Evolutionary conservation across 345 rosid genomes (phyloP).

Genomic region (Theobroma cacao): DNA sequence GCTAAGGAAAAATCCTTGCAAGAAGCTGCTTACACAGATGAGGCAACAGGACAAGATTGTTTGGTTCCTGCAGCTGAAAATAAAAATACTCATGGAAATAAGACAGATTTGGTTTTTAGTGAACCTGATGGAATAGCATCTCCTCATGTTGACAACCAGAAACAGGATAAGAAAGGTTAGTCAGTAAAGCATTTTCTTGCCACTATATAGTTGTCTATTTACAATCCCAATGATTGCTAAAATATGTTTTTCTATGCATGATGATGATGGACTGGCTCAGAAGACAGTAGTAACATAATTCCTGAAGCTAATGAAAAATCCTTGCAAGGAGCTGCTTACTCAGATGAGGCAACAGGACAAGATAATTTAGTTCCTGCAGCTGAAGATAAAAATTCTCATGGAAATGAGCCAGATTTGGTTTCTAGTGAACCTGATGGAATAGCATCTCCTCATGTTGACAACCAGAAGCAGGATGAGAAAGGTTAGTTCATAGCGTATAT

Average conservation of each 20-base stretch:
- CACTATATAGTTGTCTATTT: too few relatives aligned
- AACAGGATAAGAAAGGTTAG: background rate
- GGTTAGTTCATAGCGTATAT: background rate
- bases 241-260: background rate
- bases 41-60: slow-evolving; percentile 18
- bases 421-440: slow-evolving; percentile 8
- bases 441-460: slow-evolving; percentile 12
- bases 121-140: slow-evolving; percentile 13
- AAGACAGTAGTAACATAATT: slow-evolving; percentile 15
- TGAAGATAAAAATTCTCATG: slow-evolving; percentile 13
- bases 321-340: slow-evolving; percentile 15
- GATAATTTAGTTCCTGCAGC: slow-evolving; percentile 15
- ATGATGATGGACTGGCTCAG: slow-evolving; percentile 17
- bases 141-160: slow-evolving; percentile 4
- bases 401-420: slow-evolving; percentile 13
- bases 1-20: slow-evolving; percentile 12
- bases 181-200: background rate
- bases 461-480: background rate
- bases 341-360: slow-evolving; percentile 12
- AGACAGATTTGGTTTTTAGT: slow-evolving; percentile 6
- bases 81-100: slow-evolving; percentile 14
- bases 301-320: slow-evolving; percentile 11
- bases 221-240: background rate
- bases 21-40: slow-evolving; percentile 16
- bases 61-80: slow-evolving; percentile 10